These are phyloP conservation scores for Paraleonurus japonicus DNA, from an alignment of 257 asterid species.

Conservation along the genomic window DNA sequence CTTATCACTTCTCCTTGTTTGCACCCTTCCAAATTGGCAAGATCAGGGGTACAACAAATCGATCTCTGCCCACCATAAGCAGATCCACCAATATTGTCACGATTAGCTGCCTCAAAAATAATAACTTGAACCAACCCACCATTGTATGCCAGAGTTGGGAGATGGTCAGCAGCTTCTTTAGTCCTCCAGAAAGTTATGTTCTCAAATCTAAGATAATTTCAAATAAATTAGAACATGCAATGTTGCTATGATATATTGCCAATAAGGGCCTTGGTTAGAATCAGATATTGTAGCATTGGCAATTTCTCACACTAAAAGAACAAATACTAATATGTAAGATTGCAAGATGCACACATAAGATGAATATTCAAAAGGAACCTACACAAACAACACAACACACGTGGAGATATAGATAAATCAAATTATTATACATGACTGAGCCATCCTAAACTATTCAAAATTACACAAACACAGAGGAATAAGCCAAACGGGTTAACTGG, in stretches of 20 bases:
- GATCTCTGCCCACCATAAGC: conserved; percentile 98
- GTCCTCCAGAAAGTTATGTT: conserved; percentile 93
- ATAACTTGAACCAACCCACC: conserved; percentile 85
- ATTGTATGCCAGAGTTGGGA: conserved; percentile 52
- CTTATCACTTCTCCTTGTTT: conserved; percentile 82
- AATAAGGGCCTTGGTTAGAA: neutral
- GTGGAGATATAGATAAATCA: neutral
- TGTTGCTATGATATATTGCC: neutral
- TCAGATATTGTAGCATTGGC: conserved; percentile 13
- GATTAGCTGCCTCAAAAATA: conserved; percentile 87
- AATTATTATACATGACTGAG: neutral
- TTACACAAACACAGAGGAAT: neutral
- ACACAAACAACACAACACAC: neutral
- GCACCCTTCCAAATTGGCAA: conserved; percentile 94
- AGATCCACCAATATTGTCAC: conserved; percentile 95
- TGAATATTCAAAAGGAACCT: neutral
- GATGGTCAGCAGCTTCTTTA: conserved; percentile 59
- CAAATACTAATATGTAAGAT: neutral
- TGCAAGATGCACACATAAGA: conserved; percentile 10
- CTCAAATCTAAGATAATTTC: conserved; percentile 61
- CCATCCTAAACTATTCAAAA: neutral
- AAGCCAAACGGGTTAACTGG: neutral
- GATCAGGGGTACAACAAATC: conserved; percentile 96
- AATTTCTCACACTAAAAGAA: conserved; percentile 5
- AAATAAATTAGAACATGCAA: conserved; percentile 21